Conservation (phyloP, 129 eudicot species). For the Ambrosia artemisiifolia region DNA sequence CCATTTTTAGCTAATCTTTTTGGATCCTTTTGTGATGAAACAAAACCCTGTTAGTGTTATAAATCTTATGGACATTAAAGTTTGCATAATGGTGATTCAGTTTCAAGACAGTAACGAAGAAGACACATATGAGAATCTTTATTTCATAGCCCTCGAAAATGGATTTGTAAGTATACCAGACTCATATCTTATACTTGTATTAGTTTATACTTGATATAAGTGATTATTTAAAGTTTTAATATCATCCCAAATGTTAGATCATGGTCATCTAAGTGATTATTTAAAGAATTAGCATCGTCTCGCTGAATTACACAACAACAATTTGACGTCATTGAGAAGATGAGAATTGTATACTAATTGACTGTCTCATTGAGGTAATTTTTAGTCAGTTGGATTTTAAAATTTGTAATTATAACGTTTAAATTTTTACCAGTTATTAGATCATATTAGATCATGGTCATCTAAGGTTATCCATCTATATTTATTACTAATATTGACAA, state of each 20-base stretch:
- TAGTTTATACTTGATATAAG: background rate
- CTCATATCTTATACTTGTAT: background rate
- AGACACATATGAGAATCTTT: conserved; percentile 80
- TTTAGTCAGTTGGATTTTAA: no score
- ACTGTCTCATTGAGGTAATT: no score
- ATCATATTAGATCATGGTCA: no score
- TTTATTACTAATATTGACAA: no score
- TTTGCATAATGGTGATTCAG: conserved; percentile 42
- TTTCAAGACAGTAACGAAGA: conserved; percentile 60
- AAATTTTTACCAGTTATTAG: no score
- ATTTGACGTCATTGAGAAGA: no score
- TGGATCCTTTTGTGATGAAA: background rate
- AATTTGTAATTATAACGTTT: no score
- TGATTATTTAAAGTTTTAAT: background rate
- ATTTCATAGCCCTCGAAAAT: conserved; percentile 73
- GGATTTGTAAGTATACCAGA: conserved; percentile 68
- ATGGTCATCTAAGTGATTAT: no score
- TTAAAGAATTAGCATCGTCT: no score
- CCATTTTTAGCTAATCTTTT: background rate
- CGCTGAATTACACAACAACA: no score
- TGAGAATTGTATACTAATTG: no score
- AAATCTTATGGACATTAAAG: background rate
- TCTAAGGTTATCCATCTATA: no score
- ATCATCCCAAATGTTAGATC: background rate
- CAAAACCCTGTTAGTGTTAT: background rate